phyloP scores from a whole-genome alignment of 1,284 basidiomycete species.

The Ustilago trichophora region DNA sequence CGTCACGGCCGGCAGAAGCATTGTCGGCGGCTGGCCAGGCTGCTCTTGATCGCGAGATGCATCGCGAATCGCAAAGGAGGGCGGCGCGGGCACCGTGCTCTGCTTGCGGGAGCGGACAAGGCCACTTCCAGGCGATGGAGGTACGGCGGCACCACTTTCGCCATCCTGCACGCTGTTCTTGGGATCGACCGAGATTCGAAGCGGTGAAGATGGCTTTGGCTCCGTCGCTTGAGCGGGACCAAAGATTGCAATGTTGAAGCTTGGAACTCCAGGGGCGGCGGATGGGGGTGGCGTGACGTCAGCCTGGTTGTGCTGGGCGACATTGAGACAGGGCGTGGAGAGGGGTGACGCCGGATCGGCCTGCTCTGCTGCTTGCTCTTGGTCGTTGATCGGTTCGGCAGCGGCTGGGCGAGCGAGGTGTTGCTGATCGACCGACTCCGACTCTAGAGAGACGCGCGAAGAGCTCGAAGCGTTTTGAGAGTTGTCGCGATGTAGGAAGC shows the following conservation, averaged over 20 bases:
- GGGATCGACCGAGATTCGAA: background rate
- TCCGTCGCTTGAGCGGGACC: conserved; percentile 8
- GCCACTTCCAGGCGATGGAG: background rate
- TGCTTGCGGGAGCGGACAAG: conserved; percentile 19
- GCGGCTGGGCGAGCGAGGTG: background rate
- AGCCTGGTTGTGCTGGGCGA: background rate
- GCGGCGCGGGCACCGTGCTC: conserved; percentile 34
- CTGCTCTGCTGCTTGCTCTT: background rate
- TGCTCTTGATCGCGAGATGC: background rate
- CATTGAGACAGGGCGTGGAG: background rate
- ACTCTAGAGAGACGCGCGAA: background rate
- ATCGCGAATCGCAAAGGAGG: conserved; percentile 36
- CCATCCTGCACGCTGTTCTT: background rate
- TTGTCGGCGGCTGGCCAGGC: background rate
- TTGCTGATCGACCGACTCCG: conserved; percentile 1
- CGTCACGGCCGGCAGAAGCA: conserved; percentile 5
- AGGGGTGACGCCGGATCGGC: background rate
- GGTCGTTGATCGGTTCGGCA: background rate
- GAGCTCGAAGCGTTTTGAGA: conserved; percentile 4
- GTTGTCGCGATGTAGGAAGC: conserved; percentile 30
- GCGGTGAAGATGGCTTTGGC: background rate
- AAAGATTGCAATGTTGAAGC: conserved; percentile 31
- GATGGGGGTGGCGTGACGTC: background rate
- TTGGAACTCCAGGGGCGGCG: conserved; percentile 12
- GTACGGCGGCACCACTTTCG: background rate